Percentiles rank a stretch among this genome's conserved stretches.
Conservation (phyloP, 176 grass and related monocot genomes). For the Pharus latifolius region DNA sequence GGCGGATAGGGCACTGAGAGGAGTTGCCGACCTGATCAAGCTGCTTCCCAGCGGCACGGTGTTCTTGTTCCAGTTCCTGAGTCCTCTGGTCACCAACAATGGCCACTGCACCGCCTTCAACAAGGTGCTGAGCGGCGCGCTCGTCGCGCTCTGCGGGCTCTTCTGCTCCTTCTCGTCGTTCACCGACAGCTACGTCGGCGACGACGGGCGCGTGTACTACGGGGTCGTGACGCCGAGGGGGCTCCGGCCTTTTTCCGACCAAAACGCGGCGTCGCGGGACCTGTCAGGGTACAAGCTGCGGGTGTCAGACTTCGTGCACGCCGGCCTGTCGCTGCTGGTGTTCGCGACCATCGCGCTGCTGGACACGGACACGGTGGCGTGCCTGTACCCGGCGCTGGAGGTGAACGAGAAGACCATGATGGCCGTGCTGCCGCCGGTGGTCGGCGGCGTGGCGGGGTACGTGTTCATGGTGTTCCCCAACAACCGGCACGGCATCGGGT, state of each 20-base stretch:
- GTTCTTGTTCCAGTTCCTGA: slow-evolving; percentile 72
- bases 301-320: slow-evolving; percentile 57
- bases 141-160: slow-evolving; percentile 43
- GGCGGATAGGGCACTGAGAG: slow-evolving; percentile 31
- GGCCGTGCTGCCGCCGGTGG: slow-evolving; percentile 49
- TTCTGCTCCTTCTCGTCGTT: slow-evolving; percentile 64
- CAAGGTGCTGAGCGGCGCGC: slow-evolving; percentile 23
- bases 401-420: slow-evolving; percentile 35
- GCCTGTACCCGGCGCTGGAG: slow-evolving; percentile 59
- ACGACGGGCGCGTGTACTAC: slow-evolving; percentile 65
- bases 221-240: slow-evolving; percentile 46
- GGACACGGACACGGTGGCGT: slow-evolving; percentile 39
- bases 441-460: slow-evolving; percentile 45
- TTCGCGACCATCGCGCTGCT: slow-evolving; percentile 59
- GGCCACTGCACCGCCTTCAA: slow-evolving; percentile 42
- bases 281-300: slow-evolving; percentile 51
- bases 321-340: slow-evolving; percentile 41
- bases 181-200: slow-evolving; percentile 74
- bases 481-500: slow-evolving; percentile 61
- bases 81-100: slow-evolving; percentile 54
- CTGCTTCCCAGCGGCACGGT: slow-evolving; percentile 74
- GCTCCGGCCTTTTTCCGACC: slow-evolving; percentile 49
- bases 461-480: slow-evolving; percentile 59
- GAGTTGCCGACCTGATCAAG: slow-evolving; percentile 70
- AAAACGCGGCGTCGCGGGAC: slow-evolving; percentile 16